Evolutionary conservation across 371 early-diverging fungal species (phyloP), one percentile per base, ranked within the genome.

Genomic region (Sporodiniella umbellata): DNA sequence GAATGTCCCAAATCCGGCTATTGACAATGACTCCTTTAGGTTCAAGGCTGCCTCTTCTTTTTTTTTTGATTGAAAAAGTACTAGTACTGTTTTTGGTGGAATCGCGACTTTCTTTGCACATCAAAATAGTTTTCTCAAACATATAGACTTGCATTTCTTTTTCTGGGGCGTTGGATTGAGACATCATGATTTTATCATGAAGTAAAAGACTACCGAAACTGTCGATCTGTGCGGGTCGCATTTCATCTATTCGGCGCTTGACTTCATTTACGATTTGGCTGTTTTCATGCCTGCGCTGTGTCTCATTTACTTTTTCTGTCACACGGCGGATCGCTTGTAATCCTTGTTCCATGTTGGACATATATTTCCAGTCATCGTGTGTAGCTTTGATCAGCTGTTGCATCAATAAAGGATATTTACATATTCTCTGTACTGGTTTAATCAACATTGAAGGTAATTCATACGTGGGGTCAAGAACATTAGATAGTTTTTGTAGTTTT

Each of bases 371-470:
- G 19, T 81, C 75, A 30, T 76, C 63, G 26, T 85, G 76, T 15
- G 87, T 86, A 49, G 78, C 72, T 70, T 93, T 93, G 61, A 92
- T 72, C 53, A 96, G 77, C 59, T 93, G 91, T 51, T 83, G 76
- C 58, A 98, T 74, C 28, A 96, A 79, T 22, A 95, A 68, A 23
- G 95, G 94, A 72, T 98, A 99, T 79, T 93, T 95, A 80, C 96
- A 94, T 48, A 98, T 88, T 50, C 99, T 86, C 71, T 99, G 98
- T 2, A 98, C 87, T 4, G 99, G 99, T 66, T 94, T 94, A 69
- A 99, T 96, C 39, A 99, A 79, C 73, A 91, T 85, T 10, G 93
- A 92, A 17, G 87, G 93, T 47, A 98, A 72, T 53, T 87, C 90
- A 51, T 88, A 86, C 28, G 75, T 78, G 15, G 95, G 92, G 45